Evolutionary conservation across 176 grass and related monocot species (phyloP), one percentile per base, ranked within the genome.

Genomic region (Aegilops tauschii): DNA sequence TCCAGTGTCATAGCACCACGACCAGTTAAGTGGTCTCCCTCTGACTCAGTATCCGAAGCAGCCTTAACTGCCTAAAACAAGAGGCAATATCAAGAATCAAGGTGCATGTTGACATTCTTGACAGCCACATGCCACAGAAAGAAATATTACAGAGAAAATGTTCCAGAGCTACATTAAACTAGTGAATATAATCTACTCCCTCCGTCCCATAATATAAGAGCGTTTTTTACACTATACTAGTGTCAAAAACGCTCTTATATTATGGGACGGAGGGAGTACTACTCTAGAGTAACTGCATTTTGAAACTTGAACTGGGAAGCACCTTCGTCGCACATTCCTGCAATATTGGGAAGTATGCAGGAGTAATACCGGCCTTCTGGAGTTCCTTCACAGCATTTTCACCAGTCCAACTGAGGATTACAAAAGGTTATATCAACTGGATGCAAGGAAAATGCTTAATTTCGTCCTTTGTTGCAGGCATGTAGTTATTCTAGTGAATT

Each of bases 251-350:
- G n/a, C n/a, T n/a, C n/a, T n/a, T n/a, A n/a, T n/a, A n/a, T n/a
- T n/a, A n/a, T n/a, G n/a, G n/a, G n/a, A n/a, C n/a, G n/a, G n/a
- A n/a, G n/a, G n/a, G n/a, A n/a, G n/a, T n/a, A n/a, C 56, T 8
- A 70, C 12, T 5, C 35, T 61, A 67, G 23, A 78, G 68, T 37
- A 44, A 68, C 14, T 35, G 47, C 5, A 61, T 7, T 92, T 14
- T 78, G 69, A 86, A 67, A 76, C 14, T 86, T 75, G 66, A 78
- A 64, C 44, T 59, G 82, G 49, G 18, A 92, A 85, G 61, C 37
- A 98, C 96, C 96, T 98, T 98, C n/a, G 79, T 89, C 39, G 92
- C 93, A 74, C 90, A 98, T 84, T 98, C 93, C 91, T 95, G 96
- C 78, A 98, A 89, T 69, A 94, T 65, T 37, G 86, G 84, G 86